These are phyloP conservation scores for Eutrema yunnanense DNA, from an alignment of 345 rosid genomes.

Conservation along the genomic window DNA sequence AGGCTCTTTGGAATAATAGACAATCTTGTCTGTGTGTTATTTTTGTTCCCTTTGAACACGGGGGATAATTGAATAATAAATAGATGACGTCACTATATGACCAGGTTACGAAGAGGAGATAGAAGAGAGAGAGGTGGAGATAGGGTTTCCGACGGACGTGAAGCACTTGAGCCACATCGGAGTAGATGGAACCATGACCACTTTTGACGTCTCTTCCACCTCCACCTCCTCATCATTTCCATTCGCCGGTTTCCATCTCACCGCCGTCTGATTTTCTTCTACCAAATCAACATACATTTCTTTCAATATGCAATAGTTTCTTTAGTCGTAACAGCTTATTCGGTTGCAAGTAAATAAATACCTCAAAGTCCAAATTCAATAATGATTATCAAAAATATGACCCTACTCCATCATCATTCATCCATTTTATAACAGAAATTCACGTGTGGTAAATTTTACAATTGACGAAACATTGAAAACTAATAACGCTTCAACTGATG, in stretches of 20 bases:
- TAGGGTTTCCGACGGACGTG: conserved; percentile 79
- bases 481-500: too few relatives aligned
- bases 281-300: conserved; percentile 11
- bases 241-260: conserved; percentile 12
- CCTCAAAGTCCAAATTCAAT: neutral
- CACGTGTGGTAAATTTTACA: too few relatives aligned
- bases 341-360: neutral
- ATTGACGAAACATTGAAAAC: too few relatives aligned
- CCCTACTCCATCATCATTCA: neutral
- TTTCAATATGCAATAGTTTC: conserved; percentile 5
- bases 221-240: conserved; percentile 17
- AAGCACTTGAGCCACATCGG: conserved; percentile 85
- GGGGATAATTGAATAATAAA: neutral
- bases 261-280: conserved; percentile 11
- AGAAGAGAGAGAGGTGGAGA: conserved; percentile 56
- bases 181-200: conserved; percentile 47
- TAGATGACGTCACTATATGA: neutral
- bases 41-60: too few relatives aligned
- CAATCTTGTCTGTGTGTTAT: neutral
- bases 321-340: neutral
- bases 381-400: neutral
- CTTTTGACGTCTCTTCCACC: conserved; percentile 5
- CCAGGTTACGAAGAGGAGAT: conserved; percentile 56
- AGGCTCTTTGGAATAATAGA: neutral
- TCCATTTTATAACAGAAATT: neutral